Conservation (phyloP, 306 rosid genomes). For the Quercus gilva region DNA sequence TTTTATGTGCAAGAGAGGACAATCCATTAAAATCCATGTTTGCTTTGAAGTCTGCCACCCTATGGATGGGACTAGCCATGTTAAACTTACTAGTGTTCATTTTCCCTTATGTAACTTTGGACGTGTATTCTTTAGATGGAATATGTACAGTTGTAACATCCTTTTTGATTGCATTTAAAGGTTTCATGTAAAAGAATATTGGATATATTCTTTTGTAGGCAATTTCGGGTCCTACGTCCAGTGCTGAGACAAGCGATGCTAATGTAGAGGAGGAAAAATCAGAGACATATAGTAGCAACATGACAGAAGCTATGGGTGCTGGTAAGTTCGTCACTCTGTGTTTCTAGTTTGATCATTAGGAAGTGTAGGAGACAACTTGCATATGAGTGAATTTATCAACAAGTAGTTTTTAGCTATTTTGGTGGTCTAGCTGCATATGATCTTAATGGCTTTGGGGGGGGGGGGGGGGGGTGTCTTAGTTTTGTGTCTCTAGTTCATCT, state of each 20-base stretch:
- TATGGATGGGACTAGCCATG: neutral
- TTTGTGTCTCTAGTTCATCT: constrained; percentile 10
- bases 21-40: neutral
- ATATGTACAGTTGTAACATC: neutral
- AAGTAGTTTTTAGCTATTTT: constrained; percentile 13
- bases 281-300: constrained; percentile 64
- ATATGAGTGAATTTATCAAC: neutral
- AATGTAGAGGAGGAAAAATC: constrained; percentile 64
- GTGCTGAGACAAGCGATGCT: constrained; percentile 54
- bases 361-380: neutral
- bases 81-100: neutral
- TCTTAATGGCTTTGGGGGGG: neutral
- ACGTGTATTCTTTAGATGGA: neutral
- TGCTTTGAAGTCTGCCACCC: neutral
- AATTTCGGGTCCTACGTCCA: constrained; percentile 61
- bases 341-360: constrained; percentile 14
- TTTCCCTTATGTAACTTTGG: neutral
- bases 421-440: neutral
- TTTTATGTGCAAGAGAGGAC: neutral
- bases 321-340: constrained; percentile 53
- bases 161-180: neutral
- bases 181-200: constrained; percentile 8
- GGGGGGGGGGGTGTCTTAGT: neutral
- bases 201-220: constrained; percentile 49
- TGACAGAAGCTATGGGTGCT: constrained; percentile 98